A percentile compares a stretch with the other conserved stretches of the same genome.
Conservation (phyloP, 1,284 basidiomycete genomes). For the Earliella scabrosa region DNA sequence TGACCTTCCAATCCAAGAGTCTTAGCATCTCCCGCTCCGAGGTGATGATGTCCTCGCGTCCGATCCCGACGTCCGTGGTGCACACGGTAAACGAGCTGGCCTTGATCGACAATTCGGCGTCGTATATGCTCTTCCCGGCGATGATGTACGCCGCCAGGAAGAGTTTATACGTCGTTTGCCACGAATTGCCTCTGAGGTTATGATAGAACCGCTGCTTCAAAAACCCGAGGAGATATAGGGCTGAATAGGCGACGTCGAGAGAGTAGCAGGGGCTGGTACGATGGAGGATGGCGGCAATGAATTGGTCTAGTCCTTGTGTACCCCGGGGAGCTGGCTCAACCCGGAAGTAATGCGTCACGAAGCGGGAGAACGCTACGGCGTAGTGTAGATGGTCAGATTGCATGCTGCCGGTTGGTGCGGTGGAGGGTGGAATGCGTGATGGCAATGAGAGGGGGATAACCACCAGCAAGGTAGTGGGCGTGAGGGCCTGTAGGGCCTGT, state of each 20-base stretch:
- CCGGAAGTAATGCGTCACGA: neutral
- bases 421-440: neutral
- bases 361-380: neutral
- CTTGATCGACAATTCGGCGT: neutral
- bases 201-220: neutral
- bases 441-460: neutral
- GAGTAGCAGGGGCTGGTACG: neutral
- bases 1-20: neutral
- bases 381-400: neutral
- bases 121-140: neutral
- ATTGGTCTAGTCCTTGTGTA: neutral
- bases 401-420: too few species aligned
- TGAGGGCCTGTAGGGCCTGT: too few species aligned
- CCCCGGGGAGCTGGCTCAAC: neutral
- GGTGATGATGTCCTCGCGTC: neutral
- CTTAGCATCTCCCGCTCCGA: constrained; percentile 3
- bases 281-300: neutral
- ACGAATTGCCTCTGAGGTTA: neutral
- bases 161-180: neutral
- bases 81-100: neutral
- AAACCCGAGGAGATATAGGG: constrained; percentile 2
- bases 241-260: neutral
- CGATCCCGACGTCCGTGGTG: neutral
- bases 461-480: neutral
- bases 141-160: constrained; percentile 6